Evolutionary conservation across 2,329 filamentous ascomycete genomes (phyloP), one percentile per base, ranked within the genome.

Genomic region (Ceratocystis variospora): DNA sequence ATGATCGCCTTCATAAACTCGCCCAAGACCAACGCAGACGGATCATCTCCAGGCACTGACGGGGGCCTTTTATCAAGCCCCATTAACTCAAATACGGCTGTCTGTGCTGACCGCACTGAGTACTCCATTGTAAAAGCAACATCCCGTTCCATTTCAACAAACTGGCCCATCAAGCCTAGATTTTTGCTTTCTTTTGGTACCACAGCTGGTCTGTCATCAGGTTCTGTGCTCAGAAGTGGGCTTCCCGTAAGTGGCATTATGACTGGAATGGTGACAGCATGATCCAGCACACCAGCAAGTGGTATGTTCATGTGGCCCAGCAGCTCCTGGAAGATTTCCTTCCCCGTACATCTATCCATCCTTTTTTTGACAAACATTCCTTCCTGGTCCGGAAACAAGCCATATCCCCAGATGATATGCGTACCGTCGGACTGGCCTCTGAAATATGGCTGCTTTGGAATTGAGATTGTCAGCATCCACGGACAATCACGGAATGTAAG

Each of bases 381-480:
- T 2, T 69, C 63, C 46, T 71, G 68, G 17, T 74, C 73, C 1
- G 76, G 75, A n/a, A 74, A 73, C n/a, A 77, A 71, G 2, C 73
- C 73, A 65, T 76, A 77, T 5, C 76, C 75, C 76, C 76, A 77
- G 55, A 78, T 71, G 6, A 76, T 74, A 19, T 73, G 70, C 37
- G 74, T 71, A 48, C 71, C 68, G 57, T 66, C 50, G 5, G 73
- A 72, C 66, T 79, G 77, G 44, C 72, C 71, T 33, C 73, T 70
- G 67, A 78, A 78, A 66, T 78, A 72, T 6, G 76, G 77, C 64
- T 79, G 77, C 10, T 71, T 71, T 19, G 77, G 77, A 55, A 79
- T 70, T 2, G 73, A 75, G 64, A 77, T 72, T 66, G 71, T 76
- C 46, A 79, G 63, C 1, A 76, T 69, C 78, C 77, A 79, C 7